Percentiles rank a stretch among this genome's conserved stretches.
Evolutionary conservation across 768 basidiomycete genomes (phyloP).

Genomic region (Tricholoma furcatifolium): DNA sequence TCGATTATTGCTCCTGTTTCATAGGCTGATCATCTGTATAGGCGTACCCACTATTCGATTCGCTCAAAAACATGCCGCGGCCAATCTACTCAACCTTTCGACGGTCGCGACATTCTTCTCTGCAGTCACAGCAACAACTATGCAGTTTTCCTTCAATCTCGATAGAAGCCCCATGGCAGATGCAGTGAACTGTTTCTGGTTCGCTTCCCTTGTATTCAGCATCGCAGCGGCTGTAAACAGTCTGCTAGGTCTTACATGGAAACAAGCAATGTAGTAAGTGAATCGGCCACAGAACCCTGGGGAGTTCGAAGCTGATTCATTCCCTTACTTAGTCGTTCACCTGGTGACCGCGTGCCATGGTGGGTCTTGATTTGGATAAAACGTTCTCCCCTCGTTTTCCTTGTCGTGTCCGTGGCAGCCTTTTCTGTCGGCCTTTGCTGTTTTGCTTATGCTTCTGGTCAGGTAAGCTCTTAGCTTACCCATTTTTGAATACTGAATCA

Average conservation of each 20-base stretch:
- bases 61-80: slow-evolving; percentile 69
- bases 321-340: slow-evolving; percentile 53
- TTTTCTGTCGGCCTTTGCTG: slow-evolving; percentile 78
- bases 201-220: slow-evolving; percentile 72
- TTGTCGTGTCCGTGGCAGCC: slow-evolving; percentile 80
- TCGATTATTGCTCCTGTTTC: not conserved
- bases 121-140: slow-evolving; percentile 69
- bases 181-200: slow-evolving; percentile 74
- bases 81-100: slow-evolving; percentile 69
- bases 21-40: slow-evolving; percentile 20
- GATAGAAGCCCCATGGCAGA: slow-evolving; percentile 34
- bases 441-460: slow-evolving; percentile 72
- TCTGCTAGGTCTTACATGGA: slow-evolving; percentile 76
- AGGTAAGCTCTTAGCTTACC: slow-evolving; percentile 39
- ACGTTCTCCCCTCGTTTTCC: slow-evolving; percentile 77
- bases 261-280: slow-evolving; percentile 80
- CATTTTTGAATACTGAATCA: not conserved
- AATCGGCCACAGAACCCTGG: slow-evolving; percentile 3
- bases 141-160: slow-evolving; percentile 63
- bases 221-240: slow-evolving; percentile 78
- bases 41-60: slow-evolving; percentile 78
- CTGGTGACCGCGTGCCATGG: slow-evolving; percentile 75
- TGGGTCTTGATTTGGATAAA: slow-evolving; percentile 90
- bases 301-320: slow-evolving; percentile 4
- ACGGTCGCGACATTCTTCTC: slow-evolving; percentile 81